These are phyloP conservation scores for Thelephora ganbajun DNA, from an alignment of 768 basidiomycete genomes.

Conservation along the genomic window DNA sequence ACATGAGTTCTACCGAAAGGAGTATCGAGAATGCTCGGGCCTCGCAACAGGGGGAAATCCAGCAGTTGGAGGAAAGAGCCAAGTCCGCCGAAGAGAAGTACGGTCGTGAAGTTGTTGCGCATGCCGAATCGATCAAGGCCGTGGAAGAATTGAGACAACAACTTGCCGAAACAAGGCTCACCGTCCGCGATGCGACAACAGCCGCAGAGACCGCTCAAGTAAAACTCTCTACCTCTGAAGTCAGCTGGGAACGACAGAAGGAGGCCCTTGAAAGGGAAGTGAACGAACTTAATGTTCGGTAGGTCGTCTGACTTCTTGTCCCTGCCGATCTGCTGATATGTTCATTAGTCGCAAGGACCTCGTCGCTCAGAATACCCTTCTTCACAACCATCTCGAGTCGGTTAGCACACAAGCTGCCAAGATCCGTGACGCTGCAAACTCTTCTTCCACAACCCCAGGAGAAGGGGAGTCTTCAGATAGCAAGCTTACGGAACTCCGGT, in stretches of 20 bases:
- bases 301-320: conserved; percentile 7
- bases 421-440: conserved; percentile 59
- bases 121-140: conserved; percentile 73
- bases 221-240: conserved; percentile 57
- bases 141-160: conserved; percentile 54
- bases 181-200: conserved; percentile 43
- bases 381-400: conserved; percentile 76
- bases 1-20: conserved; percentile 64
- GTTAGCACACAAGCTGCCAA: conserved; percentile 71
- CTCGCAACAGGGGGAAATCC: conserved; percentile 52
- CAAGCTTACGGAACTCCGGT: conserved; percentile 59
- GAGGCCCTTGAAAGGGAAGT: conserved; percentile 69
- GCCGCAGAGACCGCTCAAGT: conserved; percentile 62
- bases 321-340: not conserved
- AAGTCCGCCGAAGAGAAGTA: conserved; percentile 67
- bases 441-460: conserved; percentile 23
- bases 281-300: conserved; percentile 58
- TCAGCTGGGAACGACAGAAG: conserved; percentile 72
- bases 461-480: conserved; percentile 38
- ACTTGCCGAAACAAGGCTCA: conserved; percentile 33
- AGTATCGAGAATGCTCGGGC: conserved; percentile 47
- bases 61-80: conserved; percentile 55
- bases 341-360: conserved; percentile 56
- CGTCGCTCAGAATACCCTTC: conserved; percentile 54
- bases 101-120: conserved; percentile 66